A percentile compares a stretch with the other conserved stretches of the same genome.
Conservation (phyloP, 1,284 basidiomycete species). For the Athelia sp. region DNA sequence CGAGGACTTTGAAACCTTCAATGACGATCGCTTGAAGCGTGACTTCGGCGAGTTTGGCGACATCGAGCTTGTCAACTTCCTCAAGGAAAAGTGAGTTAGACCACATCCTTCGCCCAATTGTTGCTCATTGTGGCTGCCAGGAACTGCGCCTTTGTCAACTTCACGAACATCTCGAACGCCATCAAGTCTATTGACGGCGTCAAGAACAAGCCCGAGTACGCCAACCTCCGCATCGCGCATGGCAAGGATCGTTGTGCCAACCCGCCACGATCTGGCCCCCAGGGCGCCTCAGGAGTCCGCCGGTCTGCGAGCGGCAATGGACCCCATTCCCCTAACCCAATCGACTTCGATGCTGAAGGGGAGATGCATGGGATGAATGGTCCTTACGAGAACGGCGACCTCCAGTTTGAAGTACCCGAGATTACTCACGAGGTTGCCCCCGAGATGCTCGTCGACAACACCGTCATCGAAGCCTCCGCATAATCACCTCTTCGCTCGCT, state of each 20-base stretch:
- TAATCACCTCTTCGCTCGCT: neutral
- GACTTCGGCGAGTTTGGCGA: conserved; percentile 93
- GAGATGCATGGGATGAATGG: neutral
- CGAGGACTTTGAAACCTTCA: conserved; percentile 87
- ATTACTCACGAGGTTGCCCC: conserved; percentile 28
- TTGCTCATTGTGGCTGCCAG: conserved; percentile 29
- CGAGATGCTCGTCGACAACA: conserved; percentile 22
- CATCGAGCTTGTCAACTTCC: conserved; percentile 92
- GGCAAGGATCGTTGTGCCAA: conserved; percentile 95
- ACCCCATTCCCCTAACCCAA: conserved; percentile 13
- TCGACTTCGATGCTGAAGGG: neutral
- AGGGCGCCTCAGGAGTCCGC: conserved; percentile 47
- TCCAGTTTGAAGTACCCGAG: conserved; percentile 4
- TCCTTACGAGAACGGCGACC: neutral
- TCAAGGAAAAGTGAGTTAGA: conserved; percentile 80
- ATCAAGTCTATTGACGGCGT: conserved; percentile 94
- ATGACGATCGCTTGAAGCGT: conserved; percentile 77
- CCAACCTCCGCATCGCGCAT: conserved; percentile 80
- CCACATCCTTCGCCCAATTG: neutral
- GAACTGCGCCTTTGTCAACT: conserved; percentile 95
- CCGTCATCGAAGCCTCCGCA: neutral
- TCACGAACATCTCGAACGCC: conserved; percentile 86
- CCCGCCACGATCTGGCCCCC: conserved; percentile 76
- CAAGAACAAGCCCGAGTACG: conserved; percentile 82
- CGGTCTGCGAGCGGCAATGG: conserved; percentile 37